A percentile compares a stretch with the other conserved stretches of the same genome.
These are phyloP conservation scores for Globisporangium spiculum DNA, from an alignment of 352 stramenopile genomes.

Conservation along the genomic window DNA sequence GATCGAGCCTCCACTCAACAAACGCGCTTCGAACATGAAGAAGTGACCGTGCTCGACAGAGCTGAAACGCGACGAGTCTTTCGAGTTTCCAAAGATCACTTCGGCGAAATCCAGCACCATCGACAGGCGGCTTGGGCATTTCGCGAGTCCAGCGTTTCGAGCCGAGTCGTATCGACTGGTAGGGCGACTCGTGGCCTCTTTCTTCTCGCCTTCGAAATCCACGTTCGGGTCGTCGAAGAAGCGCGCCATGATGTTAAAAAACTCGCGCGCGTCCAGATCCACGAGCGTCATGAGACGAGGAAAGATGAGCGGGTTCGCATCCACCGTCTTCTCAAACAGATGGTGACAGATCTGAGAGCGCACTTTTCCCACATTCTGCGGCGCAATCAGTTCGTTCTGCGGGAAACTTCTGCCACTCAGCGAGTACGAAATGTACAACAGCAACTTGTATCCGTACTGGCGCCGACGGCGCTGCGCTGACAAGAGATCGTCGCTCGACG, in stretches of 20 bases:
- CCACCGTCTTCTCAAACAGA: constrained; percentile 71
- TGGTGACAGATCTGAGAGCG: constrained; percentile 80
- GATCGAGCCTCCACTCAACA: constrained; percentile 80
- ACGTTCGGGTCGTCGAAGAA: constrained; percentile 83
- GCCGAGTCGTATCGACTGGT: constrained; percentile 78
- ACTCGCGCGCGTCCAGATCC: constrained; percentile 72
- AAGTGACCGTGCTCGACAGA: constrained; percentile 85
- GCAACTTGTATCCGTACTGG: constrained; percentile 81
- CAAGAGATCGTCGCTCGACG: constrained; percentile 39
- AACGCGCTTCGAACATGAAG: constrained; percentile 88
- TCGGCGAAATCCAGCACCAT: constrained; percentile 84
- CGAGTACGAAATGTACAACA: constrained; percentile 92
- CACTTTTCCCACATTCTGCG: constrained; percentile 70
- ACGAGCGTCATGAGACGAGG: constrained; percentile 82
- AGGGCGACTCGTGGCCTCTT: constrained; percentile 31
- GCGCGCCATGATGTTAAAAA: constrained; percentile 78
- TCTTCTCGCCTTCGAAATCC: constrained; percentile 85
- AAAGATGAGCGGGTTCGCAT: constrained; percentile 40
- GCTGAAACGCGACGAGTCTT: constrained; percentile 51
- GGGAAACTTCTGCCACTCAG: constrained; percentile 90
- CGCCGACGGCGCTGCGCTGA: constrained; percentile 56
- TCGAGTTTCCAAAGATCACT: constrained; percentile 62
- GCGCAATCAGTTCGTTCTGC: constrained; percentile 64
- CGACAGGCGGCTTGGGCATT: constrained; percentile 77
- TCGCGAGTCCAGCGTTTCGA: constrained; percentile 63